Evolutionary conservation across 2,329 filamentous ascomycete genomes (phyloP), one percentile per base, ranked within the genome.

Genomic region (Aspergillus melleus): DNA sequence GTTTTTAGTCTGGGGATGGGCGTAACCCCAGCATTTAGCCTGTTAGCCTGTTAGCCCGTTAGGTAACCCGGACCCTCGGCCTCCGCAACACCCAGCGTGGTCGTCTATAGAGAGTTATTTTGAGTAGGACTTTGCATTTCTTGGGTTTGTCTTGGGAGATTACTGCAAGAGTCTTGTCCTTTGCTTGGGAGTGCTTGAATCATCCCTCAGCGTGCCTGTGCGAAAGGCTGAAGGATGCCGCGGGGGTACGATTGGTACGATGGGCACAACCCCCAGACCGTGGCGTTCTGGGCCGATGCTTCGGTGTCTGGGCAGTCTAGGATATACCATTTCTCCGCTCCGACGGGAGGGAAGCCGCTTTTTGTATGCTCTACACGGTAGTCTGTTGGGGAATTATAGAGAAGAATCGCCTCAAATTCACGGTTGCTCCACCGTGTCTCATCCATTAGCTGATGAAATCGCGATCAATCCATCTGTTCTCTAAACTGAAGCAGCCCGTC

Each of bases 201-300:
- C 29, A 49, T 10, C 8, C 47, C 20, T 12, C 12, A 49, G 36
- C 36, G 36, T 16, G 36, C 14, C 16, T n/a, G 36, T 47, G 52
- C 12, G 19, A 26, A 46, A n/a, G 53, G 53, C 36, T 54, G 22
- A 20, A 29, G 24, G 26, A 24, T 29, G 42, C 44, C 39, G 42
- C 53, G 53, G 49, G 44, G 32, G 42, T 46, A 39, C 54, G 19
- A 47, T 14, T 49, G 39, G 53, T 22, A 24, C 14, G 14, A 16
- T 39, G 19, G 52, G 2, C 19, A 19, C 46, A 19, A 46, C 39
- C 24, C 20, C 22, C 32, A 20, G 44, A 29, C 50, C 49, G 30
- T 58, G 56, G 56, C 51, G 29, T 53, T 39, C 49, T 57, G 36
- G 54, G 22, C 55, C 54, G 44, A 60, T 57, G 32, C 49, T 56